Evolutionary conservation across 495 filamentous ascomycete genomes (phyloP).

Genomic region (Filosporella fistucella): DNA sequence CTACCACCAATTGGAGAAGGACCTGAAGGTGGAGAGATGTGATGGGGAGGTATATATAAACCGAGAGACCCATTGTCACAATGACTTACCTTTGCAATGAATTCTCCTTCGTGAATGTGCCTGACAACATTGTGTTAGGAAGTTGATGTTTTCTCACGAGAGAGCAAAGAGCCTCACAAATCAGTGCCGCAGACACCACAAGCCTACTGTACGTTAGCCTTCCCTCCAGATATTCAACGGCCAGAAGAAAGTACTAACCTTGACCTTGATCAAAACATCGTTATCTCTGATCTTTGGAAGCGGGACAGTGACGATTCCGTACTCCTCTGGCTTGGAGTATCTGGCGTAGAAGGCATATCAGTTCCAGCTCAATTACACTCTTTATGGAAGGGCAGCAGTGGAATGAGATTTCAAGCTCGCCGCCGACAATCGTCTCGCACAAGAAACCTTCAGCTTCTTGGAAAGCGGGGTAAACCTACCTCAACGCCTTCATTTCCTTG

Average conservation of each 20-base stretch:
- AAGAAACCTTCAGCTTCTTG: neutral
- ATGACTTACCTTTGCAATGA: constrained; percentile 53
- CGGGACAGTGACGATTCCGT: constrained; percentile 54
- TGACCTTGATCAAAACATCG: constrained; percentile 42
- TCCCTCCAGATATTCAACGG: too few relatives aligned
- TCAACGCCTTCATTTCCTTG: constrained; percentile 56
- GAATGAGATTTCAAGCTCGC: too few relatives aligned
- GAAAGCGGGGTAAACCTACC: constrained; percentile 32
- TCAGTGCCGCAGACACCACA: constrained; percentile 69
- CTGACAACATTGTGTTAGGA: too few relatives aligned
- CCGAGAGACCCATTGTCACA: constrained; percentile 8
- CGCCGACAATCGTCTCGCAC: too few relatives aligned
- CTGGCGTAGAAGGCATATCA: constrained; percentile 28
- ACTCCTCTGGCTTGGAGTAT: constrained; percentile 58
- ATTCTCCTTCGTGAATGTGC: constrained; percentile 66
- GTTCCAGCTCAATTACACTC: neutral
- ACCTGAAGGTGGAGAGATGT: constrained; percentile 4
- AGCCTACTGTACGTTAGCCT: too few relatives aligned
- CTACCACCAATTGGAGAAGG: neutral
- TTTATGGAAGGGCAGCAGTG: too few relatives aligned
- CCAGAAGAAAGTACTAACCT: too few relatives aligned
- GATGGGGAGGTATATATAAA: constrained; percentile 14
- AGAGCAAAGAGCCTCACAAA: too few relatives aligned
- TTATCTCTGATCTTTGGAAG: constrained; percentile 39
- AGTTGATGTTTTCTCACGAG: too few relatives aligned